Evolutionary conservation across 164 flowering plant species (phyloP).

Genomic region (Litsea cubeba): DNA sequence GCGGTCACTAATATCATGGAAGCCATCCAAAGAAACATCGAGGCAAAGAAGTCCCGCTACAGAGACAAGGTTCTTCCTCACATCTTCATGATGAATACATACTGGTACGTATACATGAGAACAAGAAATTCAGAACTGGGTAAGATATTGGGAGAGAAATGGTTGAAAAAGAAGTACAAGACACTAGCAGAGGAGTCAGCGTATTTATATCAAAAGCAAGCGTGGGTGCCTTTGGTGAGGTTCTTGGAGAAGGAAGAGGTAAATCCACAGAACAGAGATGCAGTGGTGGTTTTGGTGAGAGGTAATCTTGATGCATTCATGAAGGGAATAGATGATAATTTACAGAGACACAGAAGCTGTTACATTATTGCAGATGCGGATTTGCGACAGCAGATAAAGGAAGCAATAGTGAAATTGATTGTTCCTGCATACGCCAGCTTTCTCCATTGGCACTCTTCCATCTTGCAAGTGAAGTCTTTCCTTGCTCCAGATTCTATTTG

Average conservation of each 20-base stretch:
- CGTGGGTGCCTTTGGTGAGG: conserved; percentile 52
- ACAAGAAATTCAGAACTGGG: conserved; percentile 50
- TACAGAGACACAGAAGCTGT: conserved; percentile 30
- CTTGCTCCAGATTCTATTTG: conserved; percentile 30
- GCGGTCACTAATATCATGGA: conserved; percentile 56
- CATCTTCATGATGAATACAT: conserved; percentile 61
- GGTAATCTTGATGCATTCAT: conserved; percentile 43
- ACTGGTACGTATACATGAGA: conserved; percentile 86
- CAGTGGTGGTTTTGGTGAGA: conserved; percentile 17
- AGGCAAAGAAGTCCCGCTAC: conserved; percentile 40
- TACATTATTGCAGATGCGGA: conserved; percentile 50
- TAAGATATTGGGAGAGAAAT: conserved; percentile 49
- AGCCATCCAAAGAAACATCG: conserved; percentile 54
- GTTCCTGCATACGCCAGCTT: conserved; percentile 47
- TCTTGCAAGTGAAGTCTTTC: conserved; percentile 21
- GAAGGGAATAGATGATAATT: conserved; percentile 39
- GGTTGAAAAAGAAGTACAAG: conserved; percentile 54
- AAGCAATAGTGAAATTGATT: conserved; percentile 41
- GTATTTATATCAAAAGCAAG: conserved; percentile 49
- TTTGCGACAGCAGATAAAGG: conserved; percentile 53
- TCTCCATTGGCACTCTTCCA: conserved; percentile 15
- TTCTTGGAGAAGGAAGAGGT: conserved; percentile 30
- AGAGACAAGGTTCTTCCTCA: conserved; percentile 45
- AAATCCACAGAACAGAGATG: conserved; percentile 15
- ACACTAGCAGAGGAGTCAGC: conserved; percentile 58